A percentile compares a stretch with the other conserved stretches of the same genome.
Conservation (phyloP, 495 filamentous ascomycete species). For the Penicillium fimorum region DNA sequence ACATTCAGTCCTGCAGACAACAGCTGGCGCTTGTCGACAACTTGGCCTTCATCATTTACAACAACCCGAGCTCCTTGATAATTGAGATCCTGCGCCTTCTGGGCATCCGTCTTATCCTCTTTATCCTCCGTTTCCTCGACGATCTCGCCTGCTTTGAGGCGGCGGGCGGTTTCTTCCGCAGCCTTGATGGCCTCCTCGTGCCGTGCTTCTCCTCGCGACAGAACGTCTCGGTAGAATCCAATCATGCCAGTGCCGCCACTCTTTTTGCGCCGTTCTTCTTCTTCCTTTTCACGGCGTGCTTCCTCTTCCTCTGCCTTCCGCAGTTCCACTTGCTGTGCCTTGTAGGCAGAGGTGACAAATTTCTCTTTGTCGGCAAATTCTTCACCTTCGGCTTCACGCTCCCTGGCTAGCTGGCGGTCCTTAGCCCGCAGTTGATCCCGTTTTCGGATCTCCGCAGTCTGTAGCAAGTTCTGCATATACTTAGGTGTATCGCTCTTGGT, state of each 20-base stretch:
- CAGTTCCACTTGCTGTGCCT: constrained; percentile 86
- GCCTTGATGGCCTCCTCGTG: constrained; percentile 69
- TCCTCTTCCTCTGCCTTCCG: constrained; percentile 79
- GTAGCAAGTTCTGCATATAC: constrained; percentile 80
- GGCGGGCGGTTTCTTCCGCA: constrained; percentile 62
- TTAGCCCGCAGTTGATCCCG: constrained; percentile 84
- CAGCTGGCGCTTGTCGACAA: constrained; percentile 90
- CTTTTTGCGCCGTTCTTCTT: constrained; percentile 59
- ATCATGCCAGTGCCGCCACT: constrained; percentile 73
- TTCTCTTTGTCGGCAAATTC: constrained; percentile 94
- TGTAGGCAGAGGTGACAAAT: constrained; percentile 96
- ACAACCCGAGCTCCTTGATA: constrained; percentile 64
- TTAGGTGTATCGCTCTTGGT: constrained; percentile 52
- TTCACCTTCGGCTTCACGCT: constrained; percentile 90
- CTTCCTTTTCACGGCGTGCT: constrained; percentile 62
- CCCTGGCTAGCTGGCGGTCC: constrained; percentile 80
- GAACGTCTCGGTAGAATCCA: constrained; percentile 79
- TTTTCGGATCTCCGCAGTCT: constrained; percentile 81
- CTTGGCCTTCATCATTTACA: constrained; percentile 89
- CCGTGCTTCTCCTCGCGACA: constrained; percentile 72
- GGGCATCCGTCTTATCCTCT: constrained; percentile 64
- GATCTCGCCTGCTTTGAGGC: constrained; percentile 45
- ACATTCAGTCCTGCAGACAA: constrained; percentile 87
- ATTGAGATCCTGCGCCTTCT: constrained; percentile 72
- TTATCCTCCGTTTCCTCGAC: constrained; percentile 24